These are phyloP conservation scores for Aureobasidium sp. DNA, from an alignment of 2,329 filamentous ascomycete species.

Conservation along the genomic window DNA sequence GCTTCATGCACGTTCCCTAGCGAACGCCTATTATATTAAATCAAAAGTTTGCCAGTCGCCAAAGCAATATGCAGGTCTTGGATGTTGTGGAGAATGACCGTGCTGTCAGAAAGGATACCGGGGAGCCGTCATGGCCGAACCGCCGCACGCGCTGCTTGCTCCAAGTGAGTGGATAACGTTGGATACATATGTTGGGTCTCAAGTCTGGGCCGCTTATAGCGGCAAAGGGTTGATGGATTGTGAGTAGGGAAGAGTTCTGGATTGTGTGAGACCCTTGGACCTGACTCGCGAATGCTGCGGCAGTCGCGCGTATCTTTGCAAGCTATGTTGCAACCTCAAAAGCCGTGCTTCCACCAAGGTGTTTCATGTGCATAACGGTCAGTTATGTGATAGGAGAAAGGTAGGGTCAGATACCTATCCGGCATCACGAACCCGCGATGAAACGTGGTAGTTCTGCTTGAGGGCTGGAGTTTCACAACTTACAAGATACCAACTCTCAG, in stretches of 20 bases:
- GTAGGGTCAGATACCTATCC: too few relatives aligned
- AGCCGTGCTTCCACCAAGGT: too few relatives aligned
- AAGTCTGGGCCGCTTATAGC: background rate
- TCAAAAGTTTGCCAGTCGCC: too few relatives aligned
- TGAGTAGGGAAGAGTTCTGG: background rate
- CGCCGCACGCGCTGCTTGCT: background rate
- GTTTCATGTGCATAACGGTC: background rate
- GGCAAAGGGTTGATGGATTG: background rate
- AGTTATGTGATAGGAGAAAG: background rate
- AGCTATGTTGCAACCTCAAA: too few relatives aligned
- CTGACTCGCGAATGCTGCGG: background rate
- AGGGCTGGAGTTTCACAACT: too few relatives aligned
- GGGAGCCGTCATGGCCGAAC: background rate
- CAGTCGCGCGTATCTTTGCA: background rate
- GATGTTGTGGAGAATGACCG: background rate
- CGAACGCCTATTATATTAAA: conserved; percentile 3
- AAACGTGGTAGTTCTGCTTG: too few relatives aligned
- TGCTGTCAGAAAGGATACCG: background rate
- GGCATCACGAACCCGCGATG: too few relatives aligned
- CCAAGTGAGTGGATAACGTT: background rate
- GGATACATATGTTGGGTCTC: too few relatives aligned
- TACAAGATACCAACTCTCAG: too few relatives aligned
- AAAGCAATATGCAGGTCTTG: background rate
- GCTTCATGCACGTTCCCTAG: conserved; percentile 10
- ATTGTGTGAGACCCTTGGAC: too few relatives aligned